Evolutionary conservation across 176 grass and related monocot species (phyloP).

Genomic region (Aegilops sharonensis): DNA sequence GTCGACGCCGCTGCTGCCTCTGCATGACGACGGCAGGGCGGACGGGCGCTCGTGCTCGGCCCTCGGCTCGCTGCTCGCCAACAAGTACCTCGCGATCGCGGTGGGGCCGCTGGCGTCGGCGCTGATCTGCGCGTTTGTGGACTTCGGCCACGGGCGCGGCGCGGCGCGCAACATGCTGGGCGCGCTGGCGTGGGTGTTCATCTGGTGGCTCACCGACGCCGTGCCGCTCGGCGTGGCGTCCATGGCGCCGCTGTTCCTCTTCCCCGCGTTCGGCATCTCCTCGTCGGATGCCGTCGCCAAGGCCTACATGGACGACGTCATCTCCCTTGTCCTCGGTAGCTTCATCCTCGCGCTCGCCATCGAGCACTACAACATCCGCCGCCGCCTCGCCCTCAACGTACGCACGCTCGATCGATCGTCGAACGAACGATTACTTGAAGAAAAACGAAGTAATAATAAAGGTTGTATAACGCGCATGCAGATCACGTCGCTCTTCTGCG

Average conservation of each 20-base stretch:
- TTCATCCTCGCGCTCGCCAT: slow-evolving; percentile 92
- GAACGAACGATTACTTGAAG: too few species aligned
- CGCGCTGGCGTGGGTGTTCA: slow-evolving; percentile 77
- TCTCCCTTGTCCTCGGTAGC: slow-evolving; percentile 94
- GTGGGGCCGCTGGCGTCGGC: slow-evolving; percentile 55
- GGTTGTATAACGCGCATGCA: slow-evolving; percentile 14
- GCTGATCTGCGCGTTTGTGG: slow-evolving; percentile 41
- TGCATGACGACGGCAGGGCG: background rate
- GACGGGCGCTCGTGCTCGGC: background rate
- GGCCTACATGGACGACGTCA: slow-evolving; percentile 95
- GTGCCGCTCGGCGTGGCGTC: slow-evolving; percentile 85
- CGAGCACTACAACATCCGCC: slow-evolving; percentile 89
- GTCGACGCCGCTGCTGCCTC: slow-evolving; percentile 37
- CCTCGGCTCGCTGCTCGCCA: slow-evolving; percentile 32
- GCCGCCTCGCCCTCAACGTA: slow-evolving; percentile 47
- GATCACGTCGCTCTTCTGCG: slow-evolving; percentile 70
- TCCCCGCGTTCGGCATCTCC: slow-evolving; percentile 68
- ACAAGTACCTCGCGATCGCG: slow-evolving; percentile 42
- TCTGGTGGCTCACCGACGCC: slow-evolving; percentile 89
- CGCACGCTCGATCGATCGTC: background rate
- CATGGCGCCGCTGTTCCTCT: slow-evolving; percentile 91
- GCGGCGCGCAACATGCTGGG: slow-evolving; percentile 81
- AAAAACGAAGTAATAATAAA: too few species aligned
- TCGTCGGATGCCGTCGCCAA: slow-evolving; percentile 56
- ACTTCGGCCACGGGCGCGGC: slow-evolving; percentile 24